Percentiles rank a stretch among this genome's conserved stretches.
Evolutionary conservation across 192 early-diverging fungal genomes (phyloP).

Genomic region (Entophlyctis helioformis): DNA sequence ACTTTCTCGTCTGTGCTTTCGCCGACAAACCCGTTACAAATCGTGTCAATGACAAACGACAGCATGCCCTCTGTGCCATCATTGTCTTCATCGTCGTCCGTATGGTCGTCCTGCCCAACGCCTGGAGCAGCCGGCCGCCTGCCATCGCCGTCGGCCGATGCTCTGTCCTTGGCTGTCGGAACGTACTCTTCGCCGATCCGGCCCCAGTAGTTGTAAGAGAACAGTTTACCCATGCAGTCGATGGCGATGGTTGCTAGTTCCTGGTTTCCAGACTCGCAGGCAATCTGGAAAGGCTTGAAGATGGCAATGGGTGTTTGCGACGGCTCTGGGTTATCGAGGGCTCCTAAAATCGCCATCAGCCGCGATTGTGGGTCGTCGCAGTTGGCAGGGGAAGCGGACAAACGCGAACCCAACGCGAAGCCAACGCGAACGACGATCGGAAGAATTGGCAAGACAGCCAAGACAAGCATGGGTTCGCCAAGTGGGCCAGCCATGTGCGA

Average conservation of each 20-base stretch:
- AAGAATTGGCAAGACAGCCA: no score
- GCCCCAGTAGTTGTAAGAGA: conserved; percentile 51
- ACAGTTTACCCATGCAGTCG: conserved; percentile 34
- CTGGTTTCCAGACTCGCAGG: conserved; percentile 53
- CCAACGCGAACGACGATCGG: no score
- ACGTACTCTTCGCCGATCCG: conserved; percentile 7
- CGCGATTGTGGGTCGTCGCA: no score
- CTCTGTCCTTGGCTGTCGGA: conserved; percentile 2
- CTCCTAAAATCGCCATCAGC: no score
- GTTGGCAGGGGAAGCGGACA: no score
- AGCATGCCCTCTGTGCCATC: conserved; percentile 29
- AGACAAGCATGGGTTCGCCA: no score
- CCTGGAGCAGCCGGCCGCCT: conserved; percentile 24
- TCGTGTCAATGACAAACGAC: conserved; percentile 58
- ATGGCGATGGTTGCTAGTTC: conserved; percentile 49
- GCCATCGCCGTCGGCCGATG: conserved; percentile 1
- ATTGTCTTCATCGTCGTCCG: conserved; percentile 7
- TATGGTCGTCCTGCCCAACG: neutral
- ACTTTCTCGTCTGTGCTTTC: conserved; percentile 75
- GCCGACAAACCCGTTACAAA: conserved; percentile 63
- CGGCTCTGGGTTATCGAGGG: no score
- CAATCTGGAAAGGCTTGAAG: conserved; percentile 56
- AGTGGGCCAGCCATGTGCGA: no score
- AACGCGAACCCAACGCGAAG: no score
- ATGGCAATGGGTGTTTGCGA: no score